A percentile compares a stretch with the other conserved stretches of the same genome.
Conservation (phyloP, 805 yeast genomes). For the Wickerhamomyces mucosus region DNA sequence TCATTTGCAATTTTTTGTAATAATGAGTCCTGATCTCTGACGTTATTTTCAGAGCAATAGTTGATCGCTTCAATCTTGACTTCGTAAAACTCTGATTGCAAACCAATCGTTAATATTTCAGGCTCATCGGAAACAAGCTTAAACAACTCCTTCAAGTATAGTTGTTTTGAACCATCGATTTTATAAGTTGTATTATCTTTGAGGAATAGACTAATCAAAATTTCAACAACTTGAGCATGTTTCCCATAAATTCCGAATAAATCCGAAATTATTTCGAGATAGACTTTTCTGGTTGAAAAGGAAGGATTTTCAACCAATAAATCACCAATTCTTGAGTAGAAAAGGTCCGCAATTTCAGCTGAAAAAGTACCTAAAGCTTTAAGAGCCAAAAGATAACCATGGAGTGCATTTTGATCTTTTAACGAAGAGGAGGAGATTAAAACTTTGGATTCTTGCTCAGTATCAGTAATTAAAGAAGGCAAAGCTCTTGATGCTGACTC, state of each 20-base stretch:
- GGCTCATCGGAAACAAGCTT: conserved; percentile 16
- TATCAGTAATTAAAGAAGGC: conserved; percentile 35
- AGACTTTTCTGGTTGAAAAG: conserved; percentile 26
- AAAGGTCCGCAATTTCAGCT: conserved; percentile 1
- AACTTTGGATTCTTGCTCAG: conserved; percentile 19
- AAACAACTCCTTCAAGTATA: conserved; percentile 29
- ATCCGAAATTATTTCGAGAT: conserved; percentile 15
- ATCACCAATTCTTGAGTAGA: conserved; percentile 4
- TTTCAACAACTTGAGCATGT: conserved; percentile 5
- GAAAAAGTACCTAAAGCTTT: conserved; percentile 22
- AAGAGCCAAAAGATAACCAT: conserved; percentile 51
- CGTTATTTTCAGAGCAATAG: conserved; percentile 15
- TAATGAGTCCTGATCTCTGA: conserved; percentile 3
- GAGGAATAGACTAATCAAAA: conserved; percentile 29
- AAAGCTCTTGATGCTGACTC: conserved; percentile 77
- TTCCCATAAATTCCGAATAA: conserved; percentile 1
- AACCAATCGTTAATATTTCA: conserved; percentile 23
- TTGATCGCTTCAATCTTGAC: conserved; percentile 34
- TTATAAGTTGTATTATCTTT: conserved; percentile 17
- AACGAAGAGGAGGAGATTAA: conserved; percentile 18
- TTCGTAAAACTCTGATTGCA: conserved; percentile 33
- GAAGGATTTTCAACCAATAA: conserved; percentile 20
- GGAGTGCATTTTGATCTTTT: conserved; percentile 35
- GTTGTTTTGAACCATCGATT: conserved; percentile 41
- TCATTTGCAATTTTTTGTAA: conserved; percentile 17